Evolutionary conservation across 129 eudicot genomes (phyloP), one percentile per base, ranked within the genome.

Genomic region (Sambucus nigra): DNA sequence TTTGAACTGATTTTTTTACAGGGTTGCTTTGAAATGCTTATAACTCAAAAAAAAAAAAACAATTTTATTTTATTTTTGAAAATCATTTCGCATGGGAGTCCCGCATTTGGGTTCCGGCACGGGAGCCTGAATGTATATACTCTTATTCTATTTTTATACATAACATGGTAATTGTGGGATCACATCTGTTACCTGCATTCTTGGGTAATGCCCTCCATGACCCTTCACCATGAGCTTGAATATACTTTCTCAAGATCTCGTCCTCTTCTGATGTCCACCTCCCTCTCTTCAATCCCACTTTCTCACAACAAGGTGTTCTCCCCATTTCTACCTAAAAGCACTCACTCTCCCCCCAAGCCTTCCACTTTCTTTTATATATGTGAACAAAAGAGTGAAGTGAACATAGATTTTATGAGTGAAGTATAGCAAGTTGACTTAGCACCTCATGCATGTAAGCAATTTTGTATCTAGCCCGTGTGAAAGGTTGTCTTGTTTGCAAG

Each of bases 231-330:
- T 89, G 66, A 21, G 73, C 73, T 47, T 68, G 75, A 69, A 89
- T 81, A 63, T 84, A 89, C 5, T 76, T 81, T 18, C 48, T 66
- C 65, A 89, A 69, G 32, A 64, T 55, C 41, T 81, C 79, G 47
- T 89, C 97, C 76, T 89, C 97, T 62, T 84, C 83, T 9, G 75
- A 56, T 0, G 95, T 81, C 97, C 97, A 89, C 60, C 97, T 78
- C 57, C 97, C 97, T 47, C 81, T 76, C 51, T 59, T 84, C 60
- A 89, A 25, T 2, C 95, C 97, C 12, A 73, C 94, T 57, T 89
- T 89, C 74, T 84, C 88, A 50, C 97, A 89, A 45, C 97, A 89
- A 50, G 97, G 93, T 0, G 95, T 66, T 63, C 95, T 76, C 21
- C 88, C 97, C 97, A 89, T 89, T 20, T 47, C 27, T 24, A 12